Conservation (phyloP, 2,329 filamentous ascomycete species). For the Tolypocladium album region DNA sequence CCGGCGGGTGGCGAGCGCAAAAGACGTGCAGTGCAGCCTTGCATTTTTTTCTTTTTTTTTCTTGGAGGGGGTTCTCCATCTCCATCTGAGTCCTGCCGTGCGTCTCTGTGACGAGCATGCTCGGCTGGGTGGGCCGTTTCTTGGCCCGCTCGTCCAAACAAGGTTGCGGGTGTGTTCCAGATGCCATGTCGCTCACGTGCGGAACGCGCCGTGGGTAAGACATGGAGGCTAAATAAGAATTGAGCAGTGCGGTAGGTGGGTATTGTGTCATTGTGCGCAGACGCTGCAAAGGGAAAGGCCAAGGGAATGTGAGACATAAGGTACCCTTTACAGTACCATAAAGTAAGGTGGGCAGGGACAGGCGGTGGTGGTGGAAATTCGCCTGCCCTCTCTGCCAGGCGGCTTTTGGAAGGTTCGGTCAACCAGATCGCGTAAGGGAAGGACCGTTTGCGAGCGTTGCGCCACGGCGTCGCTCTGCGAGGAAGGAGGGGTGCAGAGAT, state of each 20-base stretch:
- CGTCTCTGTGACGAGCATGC: not conserved
- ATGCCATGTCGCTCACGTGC: not conserved
- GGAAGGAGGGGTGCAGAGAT: not conserved
- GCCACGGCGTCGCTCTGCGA: not conserved
- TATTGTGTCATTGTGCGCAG: not conserved
- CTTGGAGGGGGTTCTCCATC: too few relatives aligned
- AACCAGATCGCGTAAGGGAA: not conserved
- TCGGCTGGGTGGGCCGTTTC: not conserved
- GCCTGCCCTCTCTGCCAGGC: not conserved
- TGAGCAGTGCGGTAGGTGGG: not conserved
- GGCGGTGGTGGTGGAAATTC: too few relatives aligned
- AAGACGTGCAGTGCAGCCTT: not conserved
- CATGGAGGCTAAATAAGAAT: not conserved
- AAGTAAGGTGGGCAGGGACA: too few relatives aligned
- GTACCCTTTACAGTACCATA: too few relatives aligned
- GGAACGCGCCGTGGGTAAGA: not conserved
- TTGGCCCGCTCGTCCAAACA: not conserved
- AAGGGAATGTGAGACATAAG: not conserved
- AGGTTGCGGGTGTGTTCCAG: not conserved
- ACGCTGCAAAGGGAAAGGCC: not conserved
- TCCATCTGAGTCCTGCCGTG: not conserved
- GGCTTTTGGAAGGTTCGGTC: not conserved
- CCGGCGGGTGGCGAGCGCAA: not conserved
- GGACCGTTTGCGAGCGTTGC: not conserved
- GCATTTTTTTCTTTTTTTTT: not conserved